A percentile compares a stretch with the other conserved stretches of the same genome.
These are phyloP conservation scores for Calvatia gigantea DNA, from an alignment of 768 basidiomycete genomes.

Conservation along the genomic window DNA sequence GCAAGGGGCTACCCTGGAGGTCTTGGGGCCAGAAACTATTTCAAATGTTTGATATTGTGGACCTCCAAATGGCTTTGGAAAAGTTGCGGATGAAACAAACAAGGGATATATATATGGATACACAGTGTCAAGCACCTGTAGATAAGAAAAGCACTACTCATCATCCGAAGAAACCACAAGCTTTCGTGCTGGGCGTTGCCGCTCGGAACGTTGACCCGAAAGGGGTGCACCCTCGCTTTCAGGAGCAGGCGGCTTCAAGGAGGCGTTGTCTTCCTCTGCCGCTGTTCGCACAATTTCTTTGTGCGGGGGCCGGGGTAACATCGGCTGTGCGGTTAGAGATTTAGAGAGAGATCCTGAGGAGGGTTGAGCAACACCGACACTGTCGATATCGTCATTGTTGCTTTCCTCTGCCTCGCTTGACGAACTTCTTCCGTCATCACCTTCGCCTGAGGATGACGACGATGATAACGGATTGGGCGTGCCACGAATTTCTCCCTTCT, in stretches of 20 bases:
- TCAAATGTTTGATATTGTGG: neutral
- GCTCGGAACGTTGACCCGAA: neutral
- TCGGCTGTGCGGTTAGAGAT: neutral
- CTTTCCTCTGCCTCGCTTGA: neutral
- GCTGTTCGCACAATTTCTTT: neutral
- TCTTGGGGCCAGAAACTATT: neutral
- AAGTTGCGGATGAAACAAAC: neutral
- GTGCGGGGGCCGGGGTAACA: neutral
- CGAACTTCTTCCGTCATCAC: neutral
- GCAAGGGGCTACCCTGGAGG: neutral
- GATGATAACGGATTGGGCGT: neutral
- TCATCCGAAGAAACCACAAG: conserved; percentile 9
- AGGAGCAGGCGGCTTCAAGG: neutral
- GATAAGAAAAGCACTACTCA: neutral
- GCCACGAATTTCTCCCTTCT: neutral
- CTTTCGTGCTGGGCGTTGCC: neutral
- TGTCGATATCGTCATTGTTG: neutral
- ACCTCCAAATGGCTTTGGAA: neutral
- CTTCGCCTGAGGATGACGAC: neutral
- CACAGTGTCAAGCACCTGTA: neutral
- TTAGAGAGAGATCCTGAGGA: neutral
- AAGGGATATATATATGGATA: neutral
- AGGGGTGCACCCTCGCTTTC: neutral
- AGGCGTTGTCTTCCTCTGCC: neutral
- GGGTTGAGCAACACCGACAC: neutral